Percentiles rank a stretch among this genome's conserved stretches.
phyloP scores from a whole-genome alignment of 257 asterid species.

The Penstemon newberryi region DNA sequence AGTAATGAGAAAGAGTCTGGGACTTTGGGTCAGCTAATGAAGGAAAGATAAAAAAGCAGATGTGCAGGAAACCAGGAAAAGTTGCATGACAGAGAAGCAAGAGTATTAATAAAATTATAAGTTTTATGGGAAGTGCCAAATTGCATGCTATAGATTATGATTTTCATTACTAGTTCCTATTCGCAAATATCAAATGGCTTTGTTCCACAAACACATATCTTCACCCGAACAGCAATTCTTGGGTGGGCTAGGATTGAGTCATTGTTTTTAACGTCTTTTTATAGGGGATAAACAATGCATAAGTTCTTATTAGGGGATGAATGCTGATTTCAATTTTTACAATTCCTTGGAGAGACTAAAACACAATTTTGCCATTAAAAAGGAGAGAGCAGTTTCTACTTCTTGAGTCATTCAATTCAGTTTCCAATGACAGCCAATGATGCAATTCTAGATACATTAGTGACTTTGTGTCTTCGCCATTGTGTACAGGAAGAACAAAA shows the following conservation, averaged over 20 bases:
- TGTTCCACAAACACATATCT: not conserved
- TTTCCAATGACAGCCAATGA: not conserved
- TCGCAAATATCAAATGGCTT: not conserved
- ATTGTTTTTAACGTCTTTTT: not conserved
- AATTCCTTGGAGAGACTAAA: not conserved
- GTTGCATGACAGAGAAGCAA: not conserved
- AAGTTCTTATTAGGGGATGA: not conserved
- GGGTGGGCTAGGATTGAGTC: not conserved
- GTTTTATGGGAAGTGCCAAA: not conserved
- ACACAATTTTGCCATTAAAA: not conserved
- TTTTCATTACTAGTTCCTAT: not conserved
- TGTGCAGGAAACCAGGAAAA: not conserved
- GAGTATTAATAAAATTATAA: not conserved
- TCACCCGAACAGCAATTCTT: not conserved
- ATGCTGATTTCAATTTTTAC: not conserved
- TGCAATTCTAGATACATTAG: conserved; percentile 1
- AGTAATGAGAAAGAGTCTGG: not conserved
- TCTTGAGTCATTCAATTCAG: conserved; percentile 12
- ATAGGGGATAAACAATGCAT: not conserved
- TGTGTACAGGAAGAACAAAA: not conserved
- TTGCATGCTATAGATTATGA: not conserved
- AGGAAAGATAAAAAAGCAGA: not conserved
- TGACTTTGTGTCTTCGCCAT: not conserved
- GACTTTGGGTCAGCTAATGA: no score
- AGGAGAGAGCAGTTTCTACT: not conserved